Conservation (phyloP, 1,284 basidiomycete genomes). For the Hypsizygus ulmarius region DNA sequence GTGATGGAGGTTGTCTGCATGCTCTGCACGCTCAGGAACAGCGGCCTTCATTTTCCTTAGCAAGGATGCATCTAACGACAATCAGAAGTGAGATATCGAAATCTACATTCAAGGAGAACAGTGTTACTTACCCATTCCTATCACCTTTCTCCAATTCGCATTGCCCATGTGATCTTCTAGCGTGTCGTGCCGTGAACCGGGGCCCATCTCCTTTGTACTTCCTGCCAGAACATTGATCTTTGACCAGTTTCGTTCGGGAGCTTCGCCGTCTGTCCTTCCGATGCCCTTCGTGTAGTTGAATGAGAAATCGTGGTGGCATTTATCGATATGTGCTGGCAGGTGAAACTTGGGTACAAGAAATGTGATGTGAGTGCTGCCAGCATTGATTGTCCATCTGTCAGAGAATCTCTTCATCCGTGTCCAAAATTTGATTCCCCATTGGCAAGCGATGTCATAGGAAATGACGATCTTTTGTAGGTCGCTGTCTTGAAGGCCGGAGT, state of each 20-base stretch:
- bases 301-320: background rate
- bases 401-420: constrained; percentile 8
- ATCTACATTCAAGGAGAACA: no score
- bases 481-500: constrained; percentile 17
- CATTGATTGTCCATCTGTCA: background rate
- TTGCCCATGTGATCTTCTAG: no score
- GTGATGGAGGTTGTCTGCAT: no score
- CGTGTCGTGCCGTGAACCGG: no score
- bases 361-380: background rate
- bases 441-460: constrained; percentile 34
- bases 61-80: no score
- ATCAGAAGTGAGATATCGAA: no score
- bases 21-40: no score
- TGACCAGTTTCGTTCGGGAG: background rate
- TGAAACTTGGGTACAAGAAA: background rate
- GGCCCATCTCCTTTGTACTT: no score
- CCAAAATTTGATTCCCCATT: constrained; percentile 27
- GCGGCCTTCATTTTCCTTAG: no score
- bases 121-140: no score
- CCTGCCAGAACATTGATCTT: background rate
- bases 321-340: background rate
- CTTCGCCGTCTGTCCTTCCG: background rate
- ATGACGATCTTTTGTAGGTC: constrained; percentile 16
- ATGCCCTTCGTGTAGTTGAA: background rate
- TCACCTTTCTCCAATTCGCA: no score